phyloP scores from a whole-genome alignment of 305 asterid genomes.

The Petunia hybrid region DNA sequence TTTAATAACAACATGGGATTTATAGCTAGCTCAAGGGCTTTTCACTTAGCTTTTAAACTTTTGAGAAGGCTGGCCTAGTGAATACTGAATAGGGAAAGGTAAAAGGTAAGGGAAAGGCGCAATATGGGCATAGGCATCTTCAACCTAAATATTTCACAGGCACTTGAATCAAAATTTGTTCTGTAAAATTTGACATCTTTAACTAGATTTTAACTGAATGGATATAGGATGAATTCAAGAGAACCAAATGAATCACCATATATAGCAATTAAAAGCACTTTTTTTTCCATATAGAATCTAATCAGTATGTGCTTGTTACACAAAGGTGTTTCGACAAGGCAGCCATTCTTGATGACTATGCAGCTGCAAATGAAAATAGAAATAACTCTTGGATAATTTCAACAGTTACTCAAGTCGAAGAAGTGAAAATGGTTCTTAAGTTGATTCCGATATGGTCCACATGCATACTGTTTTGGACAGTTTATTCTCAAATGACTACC shows the following conservation, averaged over 20 bases:
- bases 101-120: neutral
- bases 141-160: too few relatives aligned
- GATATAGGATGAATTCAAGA: neutral
- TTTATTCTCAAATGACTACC: slow-evolving; percentile 89
- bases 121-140: neutral
- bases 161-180: neutral
- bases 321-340: slow-evolving; percentile 82
- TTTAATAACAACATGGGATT: neutral
- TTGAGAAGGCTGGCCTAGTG: neutral
- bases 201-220: neutral
- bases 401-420: slow-evolving; percentile 79
- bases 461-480: slow-evolving; percentile 83
- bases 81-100: neutral
- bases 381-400: slow-evolving; percentile 44
- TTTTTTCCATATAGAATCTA: neutral
- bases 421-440: slow-evolving; percentile 83
- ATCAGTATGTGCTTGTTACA: neutral
- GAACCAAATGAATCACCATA: neutral
- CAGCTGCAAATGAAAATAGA: slow-evolving; percentile 30
- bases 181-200: neutral
- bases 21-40: neutral
- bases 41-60: neutral
- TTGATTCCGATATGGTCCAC: slow-evolving; percentile 92
- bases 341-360: slow-evolving; percentile 54
- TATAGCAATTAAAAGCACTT: neutral